A percentile compares a stretch with the other conserved stretches of the same genome.
phyloP scores from a whole-genome alignment of 179 eudicot species.

The Spinacia oleracea region DNA sequence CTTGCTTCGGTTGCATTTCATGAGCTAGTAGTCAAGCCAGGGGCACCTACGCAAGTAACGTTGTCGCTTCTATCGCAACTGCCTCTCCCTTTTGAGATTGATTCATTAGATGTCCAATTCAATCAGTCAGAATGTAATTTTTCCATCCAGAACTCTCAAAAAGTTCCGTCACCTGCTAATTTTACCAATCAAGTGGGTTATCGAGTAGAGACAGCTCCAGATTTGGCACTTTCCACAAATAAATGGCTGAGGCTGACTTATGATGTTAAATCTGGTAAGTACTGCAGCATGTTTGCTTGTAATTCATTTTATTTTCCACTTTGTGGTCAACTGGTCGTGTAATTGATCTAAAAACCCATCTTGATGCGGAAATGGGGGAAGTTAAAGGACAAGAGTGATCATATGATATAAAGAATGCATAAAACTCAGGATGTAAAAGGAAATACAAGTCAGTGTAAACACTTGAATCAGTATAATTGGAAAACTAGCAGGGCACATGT shows the following conservation, averaged over 20 bases:
- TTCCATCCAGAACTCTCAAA: conserved; percentile 59
- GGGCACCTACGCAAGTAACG: conserved; percentile 57
- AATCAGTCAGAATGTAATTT: conserved; percentile 85
- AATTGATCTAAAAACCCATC: background rate
- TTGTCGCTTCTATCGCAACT: conserved; percentile 79
- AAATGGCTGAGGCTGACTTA: conserved; percentile 90
- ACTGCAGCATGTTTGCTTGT: conserved; percentile 2
- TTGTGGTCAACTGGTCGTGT: background rate
- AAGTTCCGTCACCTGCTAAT: conserved; percentile 36
- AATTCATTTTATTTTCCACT: background rate
- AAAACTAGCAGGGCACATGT: background rate
- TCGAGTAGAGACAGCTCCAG: conserved; percentile 70
- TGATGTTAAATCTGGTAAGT: conserved; percentile 79
- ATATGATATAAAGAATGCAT: background rate
- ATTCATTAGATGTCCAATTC: conserved; percentile 82
- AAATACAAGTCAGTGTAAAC: background rate
- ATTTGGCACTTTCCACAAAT: conserved; percentile 58
- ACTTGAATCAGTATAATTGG: background rate
- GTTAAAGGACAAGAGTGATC: background rate
- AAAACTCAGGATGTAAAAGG: background rate
- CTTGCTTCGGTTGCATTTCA: conserved; percentile 95
- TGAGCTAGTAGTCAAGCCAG: conserved; percentile 86
- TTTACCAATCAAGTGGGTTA: conserved; percentile 41
- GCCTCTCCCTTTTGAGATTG: conserved; percentile 71
- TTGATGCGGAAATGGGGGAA: background rate